These are phyloP conservation scores for Blastocystis sp. DNA, from an alignment of 352 stramenopile genomes.

Conservation along the genomic window DNA sequence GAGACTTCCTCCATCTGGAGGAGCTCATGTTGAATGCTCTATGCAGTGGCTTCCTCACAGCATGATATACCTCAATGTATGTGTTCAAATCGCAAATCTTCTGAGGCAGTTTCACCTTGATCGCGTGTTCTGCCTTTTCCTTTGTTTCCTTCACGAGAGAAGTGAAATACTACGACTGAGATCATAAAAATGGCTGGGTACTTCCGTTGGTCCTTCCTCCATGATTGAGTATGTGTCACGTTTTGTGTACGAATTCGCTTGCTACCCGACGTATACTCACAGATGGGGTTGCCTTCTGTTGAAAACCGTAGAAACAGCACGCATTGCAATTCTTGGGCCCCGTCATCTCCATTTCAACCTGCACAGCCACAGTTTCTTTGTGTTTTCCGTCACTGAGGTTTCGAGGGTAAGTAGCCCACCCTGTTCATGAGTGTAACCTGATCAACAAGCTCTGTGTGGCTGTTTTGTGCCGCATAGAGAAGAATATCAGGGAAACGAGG, in stretches of 20 bases:
- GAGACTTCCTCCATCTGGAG: conserved; percentile 16
- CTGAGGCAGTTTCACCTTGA: conserved; percentile 27
- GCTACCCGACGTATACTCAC: too few relatives aligned
- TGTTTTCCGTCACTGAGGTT: too few relatives aligned
- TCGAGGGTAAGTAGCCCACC: too few relatives aligned
- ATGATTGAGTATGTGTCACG: too few relatives aligned
- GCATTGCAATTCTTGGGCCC: too few relatives aligned
- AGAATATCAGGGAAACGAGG: conserved; percentile 42
- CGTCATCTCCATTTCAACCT: too few relatives aligned
- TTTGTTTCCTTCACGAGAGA: conserved; percentile 40
- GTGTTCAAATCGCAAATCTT: conserved; percentile 56
- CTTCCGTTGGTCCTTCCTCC: neutral
- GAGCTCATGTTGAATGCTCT: conserved; percentile 23
- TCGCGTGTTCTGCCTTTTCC: conserved; percentile 26
- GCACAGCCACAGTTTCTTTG: too few relatives aligned
- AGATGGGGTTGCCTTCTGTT: too few relatives aligned
- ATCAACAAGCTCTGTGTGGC: conserved; percentile 38
- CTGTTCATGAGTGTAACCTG: neutral
- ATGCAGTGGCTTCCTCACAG: neutral
- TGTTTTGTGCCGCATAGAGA: conserved; percentile 25
- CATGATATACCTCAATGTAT: conserved; percentile 20
- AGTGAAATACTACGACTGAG: conserved; percentile 22
- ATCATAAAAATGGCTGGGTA: neutral
- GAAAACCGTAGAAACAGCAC: too few relatives aligned
- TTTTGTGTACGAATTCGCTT: too few relatives aligned